Conservation (phyloP, 169 alveolate genomes). For the Babesia sp. region DNA sequence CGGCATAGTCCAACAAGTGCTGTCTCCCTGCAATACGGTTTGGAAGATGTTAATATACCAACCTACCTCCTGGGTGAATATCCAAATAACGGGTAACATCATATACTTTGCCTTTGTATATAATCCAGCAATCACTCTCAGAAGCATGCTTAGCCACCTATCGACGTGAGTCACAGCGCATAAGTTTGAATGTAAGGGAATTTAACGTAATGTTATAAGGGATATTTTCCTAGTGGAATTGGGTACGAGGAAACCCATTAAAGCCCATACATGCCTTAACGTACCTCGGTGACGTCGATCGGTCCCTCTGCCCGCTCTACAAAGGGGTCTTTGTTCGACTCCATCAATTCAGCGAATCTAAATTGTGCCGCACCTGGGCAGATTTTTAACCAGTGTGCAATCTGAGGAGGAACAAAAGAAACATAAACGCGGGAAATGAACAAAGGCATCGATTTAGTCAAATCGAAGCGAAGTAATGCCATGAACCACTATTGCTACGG, state of each 20-base stretch:
- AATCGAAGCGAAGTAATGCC: not conserved
- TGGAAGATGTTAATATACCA: not conserved
- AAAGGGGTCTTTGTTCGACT: conserved; percentile 8
- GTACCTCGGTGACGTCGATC: conserved; percentile 13
- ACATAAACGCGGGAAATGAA: not conserved
- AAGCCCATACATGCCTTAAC: not conserved
- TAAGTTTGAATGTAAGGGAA: not conserved
- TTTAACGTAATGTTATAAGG: not conserved
- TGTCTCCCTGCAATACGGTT: conserved; percentile 44
- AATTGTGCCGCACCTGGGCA: conserved; percentile 22
- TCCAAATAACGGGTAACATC: conserved; percentile 74
- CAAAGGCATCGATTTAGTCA: not conserved
- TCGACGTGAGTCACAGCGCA: not conserved
- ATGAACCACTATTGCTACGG: not conserved
- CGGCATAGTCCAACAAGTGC: conserved; percentile 61
- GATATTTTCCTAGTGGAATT: no score
- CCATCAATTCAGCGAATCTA: conserved; percentile 34
- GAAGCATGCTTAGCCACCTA: conserved; percentile 70
- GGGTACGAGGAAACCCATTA: not conserved
- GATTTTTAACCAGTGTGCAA: not conserved
- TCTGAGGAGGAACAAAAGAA: not conserved
- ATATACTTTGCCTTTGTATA: conserved; percentile 74
- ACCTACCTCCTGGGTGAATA: conserved; percentile 80
- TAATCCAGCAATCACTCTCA: conserved; percentile 76
- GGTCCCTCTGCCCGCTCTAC: not conserved